A percentile compares a stretch with the other conserved stretches of the same genome.
These are phyloP conservation scores for Astrephomene gubernaculifera DNA, from an alignment of 139 green algal genomes.

Conservation along the genomic window DNA sequence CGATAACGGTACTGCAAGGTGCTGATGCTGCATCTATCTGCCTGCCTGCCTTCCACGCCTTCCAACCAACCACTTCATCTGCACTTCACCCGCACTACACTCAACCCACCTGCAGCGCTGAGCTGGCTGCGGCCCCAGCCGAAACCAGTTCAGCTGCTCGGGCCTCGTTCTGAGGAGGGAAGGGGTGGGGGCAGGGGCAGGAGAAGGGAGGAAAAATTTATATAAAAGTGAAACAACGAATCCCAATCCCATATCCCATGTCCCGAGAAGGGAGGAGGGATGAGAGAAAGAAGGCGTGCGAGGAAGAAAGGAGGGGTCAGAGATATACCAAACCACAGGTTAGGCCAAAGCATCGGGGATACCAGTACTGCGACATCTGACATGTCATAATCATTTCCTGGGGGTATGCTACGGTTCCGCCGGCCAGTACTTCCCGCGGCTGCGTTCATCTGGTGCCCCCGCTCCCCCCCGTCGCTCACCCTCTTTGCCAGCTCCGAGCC, in stretches of 20 bases:
- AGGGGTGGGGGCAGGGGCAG: background rate
- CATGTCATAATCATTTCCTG: too few species aligned
- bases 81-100: too few species aligned
- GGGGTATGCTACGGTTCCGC: background rate
- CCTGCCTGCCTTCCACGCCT: too few species aligned
- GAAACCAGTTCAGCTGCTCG: background rate
- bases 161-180: background rate
- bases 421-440: background rate
- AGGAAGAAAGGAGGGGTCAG: background rate
- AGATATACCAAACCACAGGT: too few species aligned
- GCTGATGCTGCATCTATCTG: too few species aligned
- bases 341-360: too few species aligned
- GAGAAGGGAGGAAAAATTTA: too few species aligned
- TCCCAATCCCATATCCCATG: background rate
- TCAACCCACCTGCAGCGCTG: constrained; percentile 12
- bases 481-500: background rate
- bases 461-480: background rate
- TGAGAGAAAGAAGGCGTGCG: background rate
- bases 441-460: background rate
- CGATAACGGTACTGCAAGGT: too few species aligned
- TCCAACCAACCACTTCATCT: too few species aligned
- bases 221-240: too few species aligned
- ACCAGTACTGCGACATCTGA: too few species aligned
- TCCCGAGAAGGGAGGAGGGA: background rate
- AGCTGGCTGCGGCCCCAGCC: background rate